Percentiles rank a stretch among this genome's conserved stretches.
Conservation (phyloP, 2,329 filamentous ascomycete genomes). For the Xenoacremonium recifei region DNA sequence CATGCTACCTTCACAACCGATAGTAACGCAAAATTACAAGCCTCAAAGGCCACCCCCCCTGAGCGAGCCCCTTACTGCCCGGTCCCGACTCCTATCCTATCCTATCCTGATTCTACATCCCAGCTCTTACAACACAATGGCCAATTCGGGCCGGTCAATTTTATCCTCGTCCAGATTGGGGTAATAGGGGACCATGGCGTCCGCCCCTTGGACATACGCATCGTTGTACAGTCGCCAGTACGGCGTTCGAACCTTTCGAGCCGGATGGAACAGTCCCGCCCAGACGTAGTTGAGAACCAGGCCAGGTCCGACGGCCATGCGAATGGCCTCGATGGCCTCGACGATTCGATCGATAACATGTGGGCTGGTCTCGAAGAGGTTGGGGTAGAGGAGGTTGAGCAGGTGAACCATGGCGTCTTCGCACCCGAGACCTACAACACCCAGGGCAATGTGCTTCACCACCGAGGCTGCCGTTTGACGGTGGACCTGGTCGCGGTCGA, state of each 20-base stretch:
- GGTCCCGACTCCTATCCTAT: not conserved
- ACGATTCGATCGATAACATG: constrained; percentile 98
- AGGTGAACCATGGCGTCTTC: constrained; percentile 98
- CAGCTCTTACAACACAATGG: constrained; percentile 69
- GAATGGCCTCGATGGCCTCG: constrained; percentile 93
- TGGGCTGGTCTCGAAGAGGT: constrained; percentile 95
- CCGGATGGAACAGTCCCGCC: constrained; percentile 96
- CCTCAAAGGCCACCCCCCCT: constrained; percentile 13
- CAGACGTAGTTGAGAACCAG: constrained; percentile 97
- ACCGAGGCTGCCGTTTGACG: constrained; percentile 94
- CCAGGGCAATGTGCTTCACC: constrained; percentile 95
- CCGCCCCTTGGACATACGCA: constrained; percentile 89
- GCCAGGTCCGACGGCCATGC: constrained; percentile 89
- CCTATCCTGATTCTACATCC: constrained; percentile 1
- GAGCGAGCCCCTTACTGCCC: constrained; percentile 10
- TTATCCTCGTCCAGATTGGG: constrained; percentile 81
- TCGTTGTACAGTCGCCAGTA: constrained; percentile 99
- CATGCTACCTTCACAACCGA: constrained; percentile 23
- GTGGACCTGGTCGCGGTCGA: constrained; percentile 97
- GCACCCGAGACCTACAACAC: constrained; percentile 95
- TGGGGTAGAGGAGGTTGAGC: constrained; percentile 93
- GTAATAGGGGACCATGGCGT: constrained; percentile 96
- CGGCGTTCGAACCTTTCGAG: constrained; percentile 87
- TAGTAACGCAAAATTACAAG: constrained; percentile 25
- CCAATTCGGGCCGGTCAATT: constrained; percentile 75